Evolutionary conservation across 371 early-diverging fungal genomes (phyloP).

Genomic region (Rhizopus sp.): DNA sequence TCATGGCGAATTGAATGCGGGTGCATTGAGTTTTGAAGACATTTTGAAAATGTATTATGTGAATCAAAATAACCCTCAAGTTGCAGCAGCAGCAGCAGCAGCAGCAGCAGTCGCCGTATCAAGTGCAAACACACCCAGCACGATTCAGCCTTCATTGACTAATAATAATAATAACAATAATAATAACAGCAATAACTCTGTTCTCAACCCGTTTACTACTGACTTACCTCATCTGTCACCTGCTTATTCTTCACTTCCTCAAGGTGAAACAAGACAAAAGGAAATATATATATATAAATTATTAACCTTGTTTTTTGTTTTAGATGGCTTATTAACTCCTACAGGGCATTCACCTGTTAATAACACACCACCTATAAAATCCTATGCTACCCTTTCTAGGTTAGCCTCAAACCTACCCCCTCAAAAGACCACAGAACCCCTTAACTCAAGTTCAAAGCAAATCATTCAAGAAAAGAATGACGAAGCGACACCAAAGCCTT

Average conservation of each 20-base stretch:
- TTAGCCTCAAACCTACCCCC: slow-evolving; percentile 1
- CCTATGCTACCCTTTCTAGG: slow-evolving; percentile 1
- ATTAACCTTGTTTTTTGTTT: slow-evolving; percentile 1
- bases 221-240: slow-evolving; percentile 10
- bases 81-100: slow-evolving; percentile 10
- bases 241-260: slow-evolving; percentile 13
- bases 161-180: not conserved
- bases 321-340: slow-evolving; percentile 4
- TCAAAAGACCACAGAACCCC: slow-evolving; percentile 3
- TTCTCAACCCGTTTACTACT: slow-evolving; percentile 4
- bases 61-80: slow-evolving; percentile 10
- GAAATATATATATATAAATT: not conserved
- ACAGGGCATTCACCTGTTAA: slow-evolving; percentile 15
- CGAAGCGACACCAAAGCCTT: slow-evolving; percentile 10
- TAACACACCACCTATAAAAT: slow-evolving; percentile 7
- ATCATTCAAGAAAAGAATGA: slow-evolving; percentile 2
- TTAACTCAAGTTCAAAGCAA: slow-evolving; percentile 2
- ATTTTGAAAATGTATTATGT: slow-evolving; percentile 33
- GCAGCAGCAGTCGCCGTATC: slow-evolving; percentile 17
- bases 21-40: slow-evolving; percentile 41
- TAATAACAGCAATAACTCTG: slow-evolving; percentile 7
- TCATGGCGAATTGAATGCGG: slow-evolving; percentile 19
- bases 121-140: not conserved
- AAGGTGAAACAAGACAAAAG: slow-evolving; percentile 15
- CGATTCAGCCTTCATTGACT: not conserved